These are phyloP conservation scores for Trametes versicolor DNA, from an alignment of 1,284 basidiomycete genomes.

Conservation along the genomic window DNA sequence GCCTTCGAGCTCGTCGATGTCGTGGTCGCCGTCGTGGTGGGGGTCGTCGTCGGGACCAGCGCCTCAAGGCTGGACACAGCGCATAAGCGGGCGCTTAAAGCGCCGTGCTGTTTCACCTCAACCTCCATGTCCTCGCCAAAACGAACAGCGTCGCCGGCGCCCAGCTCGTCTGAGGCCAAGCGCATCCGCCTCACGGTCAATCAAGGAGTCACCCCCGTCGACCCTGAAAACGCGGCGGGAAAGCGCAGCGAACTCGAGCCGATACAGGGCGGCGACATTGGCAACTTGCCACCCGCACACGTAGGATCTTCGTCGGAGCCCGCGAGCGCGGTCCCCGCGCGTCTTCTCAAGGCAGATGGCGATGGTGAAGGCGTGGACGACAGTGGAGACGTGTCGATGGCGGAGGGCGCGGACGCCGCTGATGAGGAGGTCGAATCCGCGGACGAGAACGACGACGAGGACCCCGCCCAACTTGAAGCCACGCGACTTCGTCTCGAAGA, in stretches of 20 bases:
- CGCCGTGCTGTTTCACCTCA: conserved; percentile 19
- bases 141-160: conserved; percentile 73
- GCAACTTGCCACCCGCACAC: conserved; percentile 68
- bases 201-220: conserved; percentile 73
- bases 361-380: conserved; percentile 75
- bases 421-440: conserved; percentile 78
- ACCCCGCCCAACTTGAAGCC: conserved; percentile 83
- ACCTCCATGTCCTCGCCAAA: conserved; percentile 63
- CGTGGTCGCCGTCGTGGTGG: conserved; percentile 11
- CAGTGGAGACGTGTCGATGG: conserved; percentile 76
- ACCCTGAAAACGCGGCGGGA: conserved; percentile 77
- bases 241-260: conserved; percentile 83
- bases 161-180: conserved; percentile 66
- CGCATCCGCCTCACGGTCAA: conserved; percentile 71
- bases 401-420: conserved; percentile 69
- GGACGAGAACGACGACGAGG: conserved; percentile 80
- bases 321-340: conserved; percentile 60
- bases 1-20: neutral
- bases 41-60: conserved; percentile 7
- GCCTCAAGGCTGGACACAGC: neutral
- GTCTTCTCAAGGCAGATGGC: conserved; percentile 65
- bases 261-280: conserved; percentile 73
- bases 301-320: conserved; percentile 51
- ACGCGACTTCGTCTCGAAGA: conserved; percentile 83
- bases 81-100: conserved; percentile 11